These are phyloP conservation scores for Pleurotus djamor DNA, from an alignment of 768 basidiomycete species.

Conservation along the genomic window DNA sequence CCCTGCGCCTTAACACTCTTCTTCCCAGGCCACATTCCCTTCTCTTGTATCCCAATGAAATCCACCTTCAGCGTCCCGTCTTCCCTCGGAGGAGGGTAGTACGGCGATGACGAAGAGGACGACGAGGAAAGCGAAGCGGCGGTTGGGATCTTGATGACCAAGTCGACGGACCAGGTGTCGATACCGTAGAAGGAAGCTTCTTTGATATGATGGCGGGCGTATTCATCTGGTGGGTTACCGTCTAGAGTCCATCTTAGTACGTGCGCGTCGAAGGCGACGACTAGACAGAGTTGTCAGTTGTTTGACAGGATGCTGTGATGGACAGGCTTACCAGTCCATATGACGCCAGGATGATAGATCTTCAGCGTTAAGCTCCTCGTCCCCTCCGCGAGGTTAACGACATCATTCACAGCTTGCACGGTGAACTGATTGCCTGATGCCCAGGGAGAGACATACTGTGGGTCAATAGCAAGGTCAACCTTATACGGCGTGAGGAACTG, in stretches of 20 bases:
- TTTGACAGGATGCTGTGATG: neutral
- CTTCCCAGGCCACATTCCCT: constrained; percentile 83
- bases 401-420: constrained; percentile 58
- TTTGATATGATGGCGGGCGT: constrained; percentile 85
- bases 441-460: constrained; percentile 53
- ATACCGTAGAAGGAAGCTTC: constrained; percentile 86
- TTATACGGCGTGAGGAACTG: constrained; percentile 87
- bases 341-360: constrained; percentile 76
- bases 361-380: constrained; percentile 70
- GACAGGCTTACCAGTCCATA: constrained; percentile 68
- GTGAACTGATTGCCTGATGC: constrained; percentile 35
- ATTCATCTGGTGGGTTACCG: constrained; percentile 71
- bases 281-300: constrained; percentile 25
- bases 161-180: constrained; percentile 69
- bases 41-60: constrained; percentile 82
- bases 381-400: constrained; percentile 51
- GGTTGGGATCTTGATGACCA: constrained; percentile 58
- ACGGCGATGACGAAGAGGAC: neutral
- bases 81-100: neutral
- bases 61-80: constrained; percentile 52
- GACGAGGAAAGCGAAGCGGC: neutral
- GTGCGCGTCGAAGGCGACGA: constrained; percentile 89
- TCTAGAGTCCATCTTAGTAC: constrained; percentile 85
- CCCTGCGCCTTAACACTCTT: constrained; percentile 43
- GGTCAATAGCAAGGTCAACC: constrained; percentile 56